Evolutionary conservation across 305 asterid species (phyloP), one percentile per base, ranked within the genome.

Genomic region (Rubia balearica): DNA sequence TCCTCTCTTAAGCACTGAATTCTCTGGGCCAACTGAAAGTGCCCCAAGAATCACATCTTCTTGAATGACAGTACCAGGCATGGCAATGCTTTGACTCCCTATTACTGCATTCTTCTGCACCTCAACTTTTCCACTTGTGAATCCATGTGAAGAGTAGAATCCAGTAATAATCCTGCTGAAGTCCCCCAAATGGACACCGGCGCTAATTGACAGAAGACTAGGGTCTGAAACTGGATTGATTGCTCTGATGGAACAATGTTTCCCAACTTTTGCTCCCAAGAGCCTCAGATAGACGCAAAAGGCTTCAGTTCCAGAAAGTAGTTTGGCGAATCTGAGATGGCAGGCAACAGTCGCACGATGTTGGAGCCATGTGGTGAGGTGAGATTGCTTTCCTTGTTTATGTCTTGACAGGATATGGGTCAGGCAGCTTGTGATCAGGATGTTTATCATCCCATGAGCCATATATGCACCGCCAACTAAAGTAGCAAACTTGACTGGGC

Each of bases 221-320:
- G 93, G 98, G 64, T 89, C 90, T 62, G 83, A 81, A 74, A 88
- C 71, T 0, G 98, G 87, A 75, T 91, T 91, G 61, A 91, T 91
- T 43, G 98, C 96, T 65, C 98, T 81, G n/a, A 91, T 79, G 59
- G 98, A 91, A 67, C 98, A 91, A 69, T 80, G 78, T 57, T 83
- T 81, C 76, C 98, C 98, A 56, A 89, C 81, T 75, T 88, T 80
- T 24, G 88, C 89, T 0, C 97, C 97, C 64, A 91, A 69, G 46
- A 86, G 84, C 77, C 98, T 80, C 63, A 91, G 67, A 79, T 91
- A 89, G 42, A 85, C 81, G 76, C 98, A 86, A 65, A 89, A 91
- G 57, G 94, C 89, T 83, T 91, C 98, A 3, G 98, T 89, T 61
- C 98, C 98, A 2, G 98, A 91, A 48, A 91, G 93, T 56, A 91